Percentiles rank a stretch among this genome's conserved stretches.
These are phyloP conservation scores for Taphrina deformans DNA, from an alignment of 1,139 yeast species.

Conservation along the genomic window DNA sequence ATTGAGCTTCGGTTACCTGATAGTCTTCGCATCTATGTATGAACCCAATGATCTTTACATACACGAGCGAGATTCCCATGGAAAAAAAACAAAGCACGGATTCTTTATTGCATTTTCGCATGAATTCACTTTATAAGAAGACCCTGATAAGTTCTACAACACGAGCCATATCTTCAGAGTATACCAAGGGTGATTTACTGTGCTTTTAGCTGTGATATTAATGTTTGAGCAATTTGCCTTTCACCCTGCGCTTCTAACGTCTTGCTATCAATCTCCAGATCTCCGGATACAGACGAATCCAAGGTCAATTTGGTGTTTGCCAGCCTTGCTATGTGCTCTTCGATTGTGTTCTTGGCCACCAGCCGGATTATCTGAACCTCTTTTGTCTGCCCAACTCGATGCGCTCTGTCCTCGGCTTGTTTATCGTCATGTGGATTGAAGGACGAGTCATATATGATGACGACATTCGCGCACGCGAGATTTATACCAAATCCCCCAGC, in stretches of 20 bases:
- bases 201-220: constrained; percentile 5
- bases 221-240: constrained; percentile 5
- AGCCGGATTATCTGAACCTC: constrained; percentile 80
- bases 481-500: constrained; percentile 99
- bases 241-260: constrained; percentile 50
- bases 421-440: constrained; percentile 98
- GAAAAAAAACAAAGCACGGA: no score
- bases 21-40: no score
- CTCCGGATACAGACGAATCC: constrained; percentile 66
- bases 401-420: constrained; percentile 98
- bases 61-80: no score
- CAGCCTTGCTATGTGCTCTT: constrained; percentile 79
- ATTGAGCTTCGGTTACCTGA: no score
- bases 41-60: no score
- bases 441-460: constrained; percentile 85
- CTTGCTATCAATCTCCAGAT: constrained; percentile 49
- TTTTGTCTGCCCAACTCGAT: constrained; percentile 91
- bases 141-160: no score
- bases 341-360: constrained; percentile 74
- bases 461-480: constrained; percentile 91
- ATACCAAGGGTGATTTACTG: no score
- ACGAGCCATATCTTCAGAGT: no score
- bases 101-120: no score
- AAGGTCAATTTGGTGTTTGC: constrained; percentile 89
- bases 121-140: no score